Conservation (phyloP, 2,329 filamentous ascomycete genomes). For the Fusarium graminum region DNA sequence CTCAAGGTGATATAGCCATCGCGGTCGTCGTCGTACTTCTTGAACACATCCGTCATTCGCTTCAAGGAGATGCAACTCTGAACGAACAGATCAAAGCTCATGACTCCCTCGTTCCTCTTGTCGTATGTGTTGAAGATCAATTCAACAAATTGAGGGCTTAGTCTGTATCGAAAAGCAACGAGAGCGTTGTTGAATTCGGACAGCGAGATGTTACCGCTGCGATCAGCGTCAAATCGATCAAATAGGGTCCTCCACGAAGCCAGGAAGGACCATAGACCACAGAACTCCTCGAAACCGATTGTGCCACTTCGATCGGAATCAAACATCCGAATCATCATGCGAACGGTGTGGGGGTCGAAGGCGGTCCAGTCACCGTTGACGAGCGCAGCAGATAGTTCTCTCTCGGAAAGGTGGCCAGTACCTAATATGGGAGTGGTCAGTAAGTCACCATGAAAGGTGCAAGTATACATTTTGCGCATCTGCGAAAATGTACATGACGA, state of each 20-base stretch:
- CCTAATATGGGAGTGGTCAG: conserved; percentile 57
- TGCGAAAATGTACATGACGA: background rate
- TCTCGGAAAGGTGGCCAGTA: conserved; percentile 85
- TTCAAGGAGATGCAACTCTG: conserved; percentile 97
- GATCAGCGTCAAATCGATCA: conserved; percentile 92
- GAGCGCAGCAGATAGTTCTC: conserved; percentile 87
- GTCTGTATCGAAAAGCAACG: conserved; percentile 91
- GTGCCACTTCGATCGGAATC: conserved; percentile 89
- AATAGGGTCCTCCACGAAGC: conserved; percentile 95
- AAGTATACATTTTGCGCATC: background rate
- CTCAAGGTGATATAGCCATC: conserved; percentile 91
- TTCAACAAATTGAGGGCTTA: conserved; percentile 85
- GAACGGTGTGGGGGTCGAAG: conserved; percentile 93
- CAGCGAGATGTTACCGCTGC: conserved; percentile 86
- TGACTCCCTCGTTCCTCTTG: conserved; percentile 75
- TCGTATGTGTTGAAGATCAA: conserved; percentile 92
- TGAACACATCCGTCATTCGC: conserved; percentile 99
- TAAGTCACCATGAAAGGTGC: background rate
- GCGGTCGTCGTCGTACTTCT: conserved; percentile 97
- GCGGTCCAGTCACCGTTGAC: conserved; percentile 97
- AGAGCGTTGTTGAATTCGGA: conserved; percentile 91
- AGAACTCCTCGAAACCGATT: conserved; percentile 96
- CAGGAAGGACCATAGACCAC: conserved; percentile 94
- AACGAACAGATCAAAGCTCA: conserved; percentile 96
- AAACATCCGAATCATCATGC: conserved; percentile 99